Evolutionary conservation across 108 stramenopile species (phyloP), one percentile per base, ranked within the genome.

Genomic region (Asterionellopsis glacialis): DNA sequence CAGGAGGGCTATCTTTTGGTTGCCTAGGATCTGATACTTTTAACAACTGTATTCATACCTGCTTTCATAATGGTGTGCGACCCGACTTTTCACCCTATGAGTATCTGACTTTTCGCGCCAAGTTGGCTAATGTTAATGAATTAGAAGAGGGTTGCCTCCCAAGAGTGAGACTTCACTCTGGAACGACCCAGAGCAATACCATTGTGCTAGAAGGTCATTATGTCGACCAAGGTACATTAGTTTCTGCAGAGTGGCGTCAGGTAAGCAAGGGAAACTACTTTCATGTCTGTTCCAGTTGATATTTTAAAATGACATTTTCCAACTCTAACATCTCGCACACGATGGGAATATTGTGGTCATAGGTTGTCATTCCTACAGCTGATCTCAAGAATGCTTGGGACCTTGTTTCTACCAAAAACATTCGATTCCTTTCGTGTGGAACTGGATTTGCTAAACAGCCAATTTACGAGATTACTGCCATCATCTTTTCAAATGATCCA

Each of bases 151-250:
- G 5, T 58, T 15, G 57, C 57, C 57, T 14, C 9, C 12, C 14
- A 18, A 41, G 23, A 4, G 13, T 18, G 15, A 15, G 19, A 58
- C 33, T 33, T 33, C 33, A 33, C 33, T 33, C 33, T 2, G 33
- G 33, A 33, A 33, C 33, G 33, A 33, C 33, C 33, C 33, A 33
- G 33, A 33, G 33, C 33, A 33, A 58, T 19, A 41, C 13, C 9
- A 58, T 58, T 44, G 57, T 58, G 1, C 57, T 55, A 15, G 24
- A 19, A 38, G 57, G 41, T 41, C 1, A 13, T 19, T 58, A 58
- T 41, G 57, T 58, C 13, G 57, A 58, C 39, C 28, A 12, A 21
- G 57, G 57, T 4, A 19, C 12, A 12, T 41, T 58, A 38, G 41
- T 58, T 14, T 38, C 57, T 6, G 24, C 41, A 2, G 57, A 58